phyloP scores from a whole-genome alignment of 2,329 filamentous ascomycete genomes.

The Cladophialophora psammophila region DNA sequence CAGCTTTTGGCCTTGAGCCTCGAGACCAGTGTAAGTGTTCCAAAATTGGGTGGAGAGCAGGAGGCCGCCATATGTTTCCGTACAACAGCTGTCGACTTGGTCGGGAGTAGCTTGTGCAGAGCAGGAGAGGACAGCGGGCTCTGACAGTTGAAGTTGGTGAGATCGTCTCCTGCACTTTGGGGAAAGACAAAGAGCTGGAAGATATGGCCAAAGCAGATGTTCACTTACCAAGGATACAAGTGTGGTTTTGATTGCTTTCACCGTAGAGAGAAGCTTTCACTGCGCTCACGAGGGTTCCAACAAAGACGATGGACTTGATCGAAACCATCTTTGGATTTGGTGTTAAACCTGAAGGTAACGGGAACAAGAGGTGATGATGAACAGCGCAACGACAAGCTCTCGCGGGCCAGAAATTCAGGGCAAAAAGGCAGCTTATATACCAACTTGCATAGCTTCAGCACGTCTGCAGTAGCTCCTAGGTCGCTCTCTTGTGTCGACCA shows the following conservation, averaged over 20 bases:
- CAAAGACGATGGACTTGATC: conserved; percentile 20
- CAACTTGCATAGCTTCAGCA: conserved; percentile 12
- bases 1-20: conserved; percentile 64
- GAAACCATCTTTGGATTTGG: conserved; percentile 12
- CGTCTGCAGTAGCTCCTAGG: conserved; percentile 9
- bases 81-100: conserved; percentile 67
- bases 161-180: neutral
- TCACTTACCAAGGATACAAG: conserved; percentile 58
- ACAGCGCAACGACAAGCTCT: neutral
- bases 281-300: conserved; percentile 16
- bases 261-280: conserved; percentile 49
- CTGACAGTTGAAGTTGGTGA: conserved; percentile 1
- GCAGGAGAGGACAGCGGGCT: conserved; percentile 55
- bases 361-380: neutral
- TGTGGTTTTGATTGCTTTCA: conserved; percentile 63
- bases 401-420: neutral
- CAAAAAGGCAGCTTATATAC: conserved; percentile 4
- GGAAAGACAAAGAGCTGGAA: neutral
- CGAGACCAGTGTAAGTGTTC: conserved; percentile 68
- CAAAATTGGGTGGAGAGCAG: conserved; percentile 70
- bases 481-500: conserved; percentile 4
- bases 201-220: neutral
- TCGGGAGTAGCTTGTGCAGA: conserved; percentile 54
- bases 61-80: conserved; percentile 70
- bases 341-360: neutral